Evolutionary conservation across 2,329 filamentous ascomycete species (phyloP), one percentile per base, ranked within the genome.

Genomic region (Didymella keratinophila): DNA sequence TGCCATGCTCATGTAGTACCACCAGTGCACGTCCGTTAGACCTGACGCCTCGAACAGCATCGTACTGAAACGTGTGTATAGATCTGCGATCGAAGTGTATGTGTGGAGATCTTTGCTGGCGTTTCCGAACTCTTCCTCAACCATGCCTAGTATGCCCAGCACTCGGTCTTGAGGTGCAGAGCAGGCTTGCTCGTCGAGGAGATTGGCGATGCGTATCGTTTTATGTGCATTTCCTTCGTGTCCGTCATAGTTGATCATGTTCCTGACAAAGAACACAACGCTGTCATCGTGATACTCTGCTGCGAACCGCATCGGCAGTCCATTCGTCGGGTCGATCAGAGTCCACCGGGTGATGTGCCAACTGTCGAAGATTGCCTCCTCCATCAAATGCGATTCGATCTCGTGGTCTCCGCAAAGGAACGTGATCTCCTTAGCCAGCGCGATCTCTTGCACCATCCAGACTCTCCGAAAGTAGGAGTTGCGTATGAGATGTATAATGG

Each of bases 371-470:
- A 42, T 36, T 12, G 43, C 34, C 5, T 54, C 14, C 27, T 47
- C 34, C 34, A 54, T 39, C 12, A 54, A 16, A 1, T 54, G 34
- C 14, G 34, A 25, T 25, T 23, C 20, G 21, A 54, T 47, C 34
- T 46, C 51, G n/a, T 54, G 25, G n/a, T 54, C 36, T 18, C 43
- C 51, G 25, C 43, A 54, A 11, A 54, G 43, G n/a, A 54, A 47
- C 11, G 20, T 14, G 14, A 54, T 16, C 7, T 32, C 25, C 14
- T 34, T 54, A 21, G 51, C 51, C 27, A 47, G 20, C 21, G 51
- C 34, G 3, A 47, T 27, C 11, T 54, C 51, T 41, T 54, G 51
- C 3, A 42, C 43, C 25, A 47, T 27, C 43, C 51, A 54, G 16
- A 47, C 34, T 32, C 51, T 47, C 27, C 27, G 34, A 20, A 54